These are phyloP conservation scores for Agaricus sinodeliciosus DNA, from an alignment of 768 basidiomycete genomes.

Conservation along the genomic window DNA sequence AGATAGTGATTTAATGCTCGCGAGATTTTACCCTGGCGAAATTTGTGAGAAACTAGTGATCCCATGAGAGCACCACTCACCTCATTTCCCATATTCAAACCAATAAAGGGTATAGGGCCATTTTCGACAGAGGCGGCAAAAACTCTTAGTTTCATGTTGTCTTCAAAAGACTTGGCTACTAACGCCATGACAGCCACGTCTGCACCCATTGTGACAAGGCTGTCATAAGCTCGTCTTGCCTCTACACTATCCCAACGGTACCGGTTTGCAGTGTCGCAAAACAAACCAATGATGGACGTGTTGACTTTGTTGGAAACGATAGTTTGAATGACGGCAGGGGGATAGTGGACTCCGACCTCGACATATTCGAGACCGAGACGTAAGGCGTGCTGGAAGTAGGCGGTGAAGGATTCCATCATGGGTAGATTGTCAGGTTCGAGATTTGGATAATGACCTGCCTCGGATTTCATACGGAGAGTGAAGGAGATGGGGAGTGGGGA, in stretches of 20 bases:
- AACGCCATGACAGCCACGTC: slow-evolving; percentile 72
- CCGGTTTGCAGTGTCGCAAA: slow-evolving; percentile 66
- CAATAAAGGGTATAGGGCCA: slow-evolving; percentile 55
- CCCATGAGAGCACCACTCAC: slow-evolving; percentile 5
- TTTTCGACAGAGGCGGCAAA: slow-evolving; percentile 41
- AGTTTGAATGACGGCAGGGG: slow-evolving; percentile 38
- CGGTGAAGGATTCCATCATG: slow-evolving; percentile 51
- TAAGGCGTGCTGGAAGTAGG: slow-evolving; percentile 37
- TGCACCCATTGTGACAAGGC: slow-evolving; percentile 42
- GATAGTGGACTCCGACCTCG: slow-evolving; percentile 64
- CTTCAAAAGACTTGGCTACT: slow-evolving; percentile 50
- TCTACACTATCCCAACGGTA: slow-evolving; percentile 56
- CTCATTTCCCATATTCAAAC: slow-evolving; percentile 69
- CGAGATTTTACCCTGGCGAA: slow-evolving; percentile 57
- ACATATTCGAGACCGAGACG: slow-evolving; percentile 71
- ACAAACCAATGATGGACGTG: slow-evolving; percentile 66
- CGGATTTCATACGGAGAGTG: slow-evolving; percentile 64
- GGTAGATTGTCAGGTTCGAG: slow-evolving; percentile 35
- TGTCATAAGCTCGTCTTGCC: slow-evolving; percentile 44
- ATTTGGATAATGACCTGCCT: slow-evolving; percentile 71
- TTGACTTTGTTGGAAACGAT: slow-evolving; percentile 45
- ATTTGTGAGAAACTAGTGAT: neutral
- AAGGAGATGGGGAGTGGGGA: slow-evolving; percentile 68
- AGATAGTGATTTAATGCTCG: slow-evolving; percentile 65
- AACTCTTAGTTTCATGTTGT: slow-evolving; percentile 54